Percentiles rank a stretch among this genome's conserved stretches.
Conservation (phyloP, 495 filamentous ascomycete species). For the Lasiosphaeria miniovina region DNA sequence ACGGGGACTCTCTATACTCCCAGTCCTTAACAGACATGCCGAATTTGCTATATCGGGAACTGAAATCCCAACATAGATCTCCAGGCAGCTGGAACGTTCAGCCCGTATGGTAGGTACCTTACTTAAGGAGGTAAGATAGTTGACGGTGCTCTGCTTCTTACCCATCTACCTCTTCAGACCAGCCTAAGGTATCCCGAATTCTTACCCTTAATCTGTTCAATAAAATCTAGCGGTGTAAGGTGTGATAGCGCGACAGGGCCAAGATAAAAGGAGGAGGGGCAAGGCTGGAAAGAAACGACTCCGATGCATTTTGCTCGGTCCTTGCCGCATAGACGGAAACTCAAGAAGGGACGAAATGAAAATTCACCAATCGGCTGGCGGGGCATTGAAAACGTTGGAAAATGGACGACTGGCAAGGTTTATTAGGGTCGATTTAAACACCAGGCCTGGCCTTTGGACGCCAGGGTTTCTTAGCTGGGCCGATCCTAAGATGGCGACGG, state of each 20-base stretch:
- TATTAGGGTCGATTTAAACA: background rate
- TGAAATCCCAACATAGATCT: too few species aligned
- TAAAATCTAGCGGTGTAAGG: background rate
- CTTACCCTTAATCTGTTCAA: background rate
- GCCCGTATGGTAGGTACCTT: too few species aligned
- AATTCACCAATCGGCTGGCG: slow-evolving; percentile 6
- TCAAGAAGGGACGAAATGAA: background rate
- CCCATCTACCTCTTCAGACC: background rate
- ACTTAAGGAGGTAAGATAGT: too few species aligned
- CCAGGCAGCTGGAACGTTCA: too few species aligned
- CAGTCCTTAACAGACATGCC: too few species aligned
- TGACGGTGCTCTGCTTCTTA: background rate
- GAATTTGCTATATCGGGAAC: too few species aligned
- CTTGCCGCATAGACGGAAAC: slow-evolving; percentile 4
- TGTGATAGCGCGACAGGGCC: background rate
- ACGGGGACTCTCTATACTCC: background rate
- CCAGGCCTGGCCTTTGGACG: background rate
- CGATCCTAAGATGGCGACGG: slow-evolving; percentile 5
- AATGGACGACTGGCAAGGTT: slow-evolving; percentile 4
- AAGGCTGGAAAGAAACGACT: slow-evolving; percentile 10
- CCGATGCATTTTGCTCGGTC: slow-evolving; percentile 20
- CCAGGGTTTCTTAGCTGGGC: too few species aligned
- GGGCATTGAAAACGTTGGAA: slow-evolving; percentile 3
- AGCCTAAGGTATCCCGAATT: too few species aligned
- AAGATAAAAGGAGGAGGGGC: background rate